These are phyloP conservation scores for Lagenaria siceraria DNA, from an alignment of 306 rosid species.

Conservation along the genomic window DNA sequence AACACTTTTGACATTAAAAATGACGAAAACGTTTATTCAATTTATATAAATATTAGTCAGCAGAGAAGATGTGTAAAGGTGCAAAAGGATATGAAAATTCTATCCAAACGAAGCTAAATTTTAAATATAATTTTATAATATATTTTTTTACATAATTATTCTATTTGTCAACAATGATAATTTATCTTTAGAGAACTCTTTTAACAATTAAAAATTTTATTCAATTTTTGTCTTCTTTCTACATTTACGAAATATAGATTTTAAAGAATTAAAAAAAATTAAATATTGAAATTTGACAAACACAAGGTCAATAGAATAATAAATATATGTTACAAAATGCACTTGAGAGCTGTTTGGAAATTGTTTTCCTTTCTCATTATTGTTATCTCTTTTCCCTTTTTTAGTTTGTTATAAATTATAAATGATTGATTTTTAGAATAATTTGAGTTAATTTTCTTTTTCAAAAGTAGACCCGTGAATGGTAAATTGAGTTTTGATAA, in stretches of 20 bases:
- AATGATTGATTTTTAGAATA: neutral
- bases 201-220: neutral
- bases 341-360: neutral
- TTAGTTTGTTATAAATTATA: neutral
- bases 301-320: neutral
- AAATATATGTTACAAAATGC: neutral
- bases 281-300: neutral
- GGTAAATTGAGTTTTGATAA: rapidly evolving
- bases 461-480: too few relatives aligned
- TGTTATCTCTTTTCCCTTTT: neutral
- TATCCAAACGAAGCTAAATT: neutral
- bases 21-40: neutral
- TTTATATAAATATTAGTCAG: too few relatives aligned
- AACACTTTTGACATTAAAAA: neutral
- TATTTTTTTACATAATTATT: too few relatives aligned
- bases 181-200: neutral
- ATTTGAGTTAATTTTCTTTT: neutral
- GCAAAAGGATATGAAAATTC: neutral
- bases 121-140: neutral
- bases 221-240: neutral
- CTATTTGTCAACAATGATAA: too few relatives aligned
- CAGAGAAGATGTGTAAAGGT: neutral
- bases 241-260: neutral
- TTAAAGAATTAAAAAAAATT: neutral
- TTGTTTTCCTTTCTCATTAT: neutral